Base-by-base conservation (phyloP, 2,329 filamentous ascomycete species). In the Acrocalymma vagum region DNA sequence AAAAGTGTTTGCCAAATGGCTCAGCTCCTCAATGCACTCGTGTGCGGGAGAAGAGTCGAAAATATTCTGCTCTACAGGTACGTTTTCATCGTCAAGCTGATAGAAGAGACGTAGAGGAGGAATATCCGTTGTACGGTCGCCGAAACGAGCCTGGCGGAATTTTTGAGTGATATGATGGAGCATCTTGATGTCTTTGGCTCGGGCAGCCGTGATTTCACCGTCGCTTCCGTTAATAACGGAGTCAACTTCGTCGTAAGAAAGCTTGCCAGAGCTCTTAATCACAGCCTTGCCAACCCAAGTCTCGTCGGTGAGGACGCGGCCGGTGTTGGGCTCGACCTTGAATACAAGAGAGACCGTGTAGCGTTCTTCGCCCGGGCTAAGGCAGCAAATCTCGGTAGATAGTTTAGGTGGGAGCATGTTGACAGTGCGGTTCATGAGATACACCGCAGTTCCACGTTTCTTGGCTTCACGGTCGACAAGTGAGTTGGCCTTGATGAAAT, bases 31-130 rank as follows among this genome's bases (percentile, higher is more conserved):
- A 29, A 96, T 90, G 50, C 97, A 83, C 73, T 97, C 93, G 51
- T 95, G 90, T 3, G 92, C 90, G 8, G 86, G 79, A 9, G 90
- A 90, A 20, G 90, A 93, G 69, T 96, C 87, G 63, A 97, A 99
- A 52, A 99, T 88, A 74, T 97, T 99, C 68, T 90, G 84, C 74
- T 96, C 91, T 26, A 97, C 92, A 3, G 93, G 94, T 37, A 96
- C 90, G 70, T 97, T 97, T 78, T 99, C 94, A 58, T 99, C 94
- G 58, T 99, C 94, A 26, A 97, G 81, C 73, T 96, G 92, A 72
- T 96, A 91, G 48, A 97, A 78, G 30, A 99, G 81, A 42, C 94
- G 88, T 36, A 99, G 82, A 26, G 93, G 86, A 22, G 92, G 88
- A 58, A 96, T 88, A 9, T 88, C 84, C 51, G 88, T 84, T 28